Evolutionary conservation across 768 basidiomycete species (phyloP).

Genomic region (Lactarius vividus): DNA sequence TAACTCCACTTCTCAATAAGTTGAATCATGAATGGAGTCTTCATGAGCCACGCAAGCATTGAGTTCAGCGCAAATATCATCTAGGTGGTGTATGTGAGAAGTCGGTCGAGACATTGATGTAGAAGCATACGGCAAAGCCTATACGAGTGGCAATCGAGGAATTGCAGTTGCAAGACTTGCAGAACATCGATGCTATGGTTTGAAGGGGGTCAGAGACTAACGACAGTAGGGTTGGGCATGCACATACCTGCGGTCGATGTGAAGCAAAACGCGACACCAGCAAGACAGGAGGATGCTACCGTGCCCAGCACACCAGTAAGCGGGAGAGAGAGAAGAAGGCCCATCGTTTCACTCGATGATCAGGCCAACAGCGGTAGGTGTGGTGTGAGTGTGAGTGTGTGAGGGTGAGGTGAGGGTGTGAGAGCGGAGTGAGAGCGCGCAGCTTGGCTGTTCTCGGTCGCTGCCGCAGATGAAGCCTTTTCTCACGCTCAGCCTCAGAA

Average conservation of each 20-base stretch:
- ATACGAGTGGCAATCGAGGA: conserved; percentile 97
- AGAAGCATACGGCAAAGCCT: conserved; percentile 76
- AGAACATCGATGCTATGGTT: conserved; percentile 86
- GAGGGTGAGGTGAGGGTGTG: not conserved
- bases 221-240: not conserved
- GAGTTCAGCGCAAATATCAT: conserved; percentile 96
- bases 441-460: not conserved
- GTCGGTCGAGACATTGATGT: not conserved
- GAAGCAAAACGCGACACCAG: conserved; percentile 80
- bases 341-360: conserved; percentile 48
- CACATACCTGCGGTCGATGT: conserved; percentile 77
- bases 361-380: not conserved
- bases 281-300: conserved; percentile 80
- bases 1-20: conserved; percentile 90
- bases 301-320: conserved; percentile 64
- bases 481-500: conserved; percentile 9
- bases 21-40: conserved; percentile 81
- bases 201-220: not conserved
- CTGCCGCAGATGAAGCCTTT: not conserved
- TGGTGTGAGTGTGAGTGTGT: not conserved
- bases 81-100: conserved; percentile 39
- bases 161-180: conserved; percentile 98
- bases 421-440: not conserved
- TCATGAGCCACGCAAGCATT: conserved; percentile 95
- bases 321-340: conserved; percentile 69